phyloP scores from a whole-genome alignment of 495 filamentous ascomycete genomes.

The Xylaria telfairii region DNA sequence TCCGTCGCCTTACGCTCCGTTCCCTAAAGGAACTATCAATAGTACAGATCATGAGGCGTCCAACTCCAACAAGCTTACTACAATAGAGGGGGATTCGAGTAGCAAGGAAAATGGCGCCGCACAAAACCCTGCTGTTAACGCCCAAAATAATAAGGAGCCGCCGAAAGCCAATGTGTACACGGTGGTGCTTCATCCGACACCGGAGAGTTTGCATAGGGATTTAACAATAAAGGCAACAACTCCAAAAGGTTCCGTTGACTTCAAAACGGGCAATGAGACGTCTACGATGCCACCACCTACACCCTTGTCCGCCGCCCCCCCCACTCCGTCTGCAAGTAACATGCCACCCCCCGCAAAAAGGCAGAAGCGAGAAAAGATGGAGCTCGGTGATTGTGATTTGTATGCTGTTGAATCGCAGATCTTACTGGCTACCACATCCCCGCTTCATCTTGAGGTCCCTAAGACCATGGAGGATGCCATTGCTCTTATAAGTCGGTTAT shows the following conservation, averaged over 20 bases:
- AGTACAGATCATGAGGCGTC: constrained; percentile 36
- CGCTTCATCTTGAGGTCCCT: constrained; percentile 78
- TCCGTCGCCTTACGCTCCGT: constrained; percentile 84
- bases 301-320: constrained; percentile 65
- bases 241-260: constrained; percentile 56
- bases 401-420: constrained; percentile 75
- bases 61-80: constrained; percentile 43
- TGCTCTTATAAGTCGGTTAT: constrained; percentile 68
- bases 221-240: constrained; percentile 77
- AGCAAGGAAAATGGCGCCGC: constrained; percentile 60
- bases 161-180: constrained; percentile 72
- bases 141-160: constrained; percentile 55
- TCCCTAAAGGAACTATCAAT: constrained; percentile 64
- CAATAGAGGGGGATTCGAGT: constrained; percentile 31
- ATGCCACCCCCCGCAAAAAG: constrained; percentile 71
- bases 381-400: constrained; percentile 74
- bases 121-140: constrained; percentile 49
- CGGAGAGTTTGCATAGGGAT: constrained; percentile 73
- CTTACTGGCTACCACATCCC: constrained; percentile 70
- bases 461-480: constrained; percentile 70
- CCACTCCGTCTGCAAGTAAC: constrained; percentile 58
- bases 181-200: constrained; percentile 84
- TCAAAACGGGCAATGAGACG: constrained; percentile 56
- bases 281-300: constrained; percentile 68
- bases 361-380: constrained; percentile 70